Conservation (phyloP, 805 yeast genomes). For the Yamadazyma nakazawae region DNA sequence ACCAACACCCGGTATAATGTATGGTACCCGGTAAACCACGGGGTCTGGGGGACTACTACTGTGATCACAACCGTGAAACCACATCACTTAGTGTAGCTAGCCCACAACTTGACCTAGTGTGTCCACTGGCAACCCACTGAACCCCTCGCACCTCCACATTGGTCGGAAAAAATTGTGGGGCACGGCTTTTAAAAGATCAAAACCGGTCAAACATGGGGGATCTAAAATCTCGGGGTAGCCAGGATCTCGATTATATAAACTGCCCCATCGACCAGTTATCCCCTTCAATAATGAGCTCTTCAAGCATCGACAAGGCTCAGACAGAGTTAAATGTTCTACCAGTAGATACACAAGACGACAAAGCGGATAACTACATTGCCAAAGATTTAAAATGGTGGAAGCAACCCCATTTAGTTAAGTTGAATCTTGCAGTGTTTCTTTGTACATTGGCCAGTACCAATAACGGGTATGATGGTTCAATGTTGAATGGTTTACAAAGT, state of each 20-base stretch:
- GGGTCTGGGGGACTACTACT: no score
- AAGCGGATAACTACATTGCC: slow-evolving; percentile 16
- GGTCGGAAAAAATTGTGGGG: background rate
- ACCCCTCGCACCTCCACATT: slow-evolving; percentile 2
- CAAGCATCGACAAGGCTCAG: slow-evolving; percentile 10
- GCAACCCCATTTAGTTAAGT: slow-evolving; percentile 34
- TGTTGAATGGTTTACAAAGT: slow-evolving; percentile 51
- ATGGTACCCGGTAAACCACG: no score
- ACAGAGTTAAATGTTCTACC: background rate
- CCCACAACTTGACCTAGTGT: no score
- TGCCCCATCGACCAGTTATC: background rate
- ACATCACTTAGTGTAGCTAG: no score
- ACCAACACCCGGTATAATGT: no score
- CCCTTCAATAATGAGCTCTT: slow-evolving; percentile 9
- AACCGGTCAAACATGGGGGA: no score
- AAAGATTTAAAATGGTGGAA: slow-evolving; percentile 27
- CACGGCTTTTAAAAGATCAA: background rate
- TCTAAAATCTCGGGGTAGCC: background rate
- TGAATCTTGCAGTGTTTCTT: slow-evolving; percentile 38
- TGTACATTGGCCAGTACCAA: slow-evolving; percentile 47
- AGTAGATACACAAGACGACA: slow-evolving; percentile 4
- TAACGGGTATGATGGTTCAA: slow-evolving; percentile 47
- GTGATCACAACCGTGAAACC: no score
- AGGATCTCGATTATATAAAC: background rate
- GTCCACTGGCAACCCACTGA: no score